These are phyloP conservation scores for Colletotrichum godetiae DNA, from an alignment of 2,329 filamentous ascomycete genomes.

Conservation along the genomic window DNA sequence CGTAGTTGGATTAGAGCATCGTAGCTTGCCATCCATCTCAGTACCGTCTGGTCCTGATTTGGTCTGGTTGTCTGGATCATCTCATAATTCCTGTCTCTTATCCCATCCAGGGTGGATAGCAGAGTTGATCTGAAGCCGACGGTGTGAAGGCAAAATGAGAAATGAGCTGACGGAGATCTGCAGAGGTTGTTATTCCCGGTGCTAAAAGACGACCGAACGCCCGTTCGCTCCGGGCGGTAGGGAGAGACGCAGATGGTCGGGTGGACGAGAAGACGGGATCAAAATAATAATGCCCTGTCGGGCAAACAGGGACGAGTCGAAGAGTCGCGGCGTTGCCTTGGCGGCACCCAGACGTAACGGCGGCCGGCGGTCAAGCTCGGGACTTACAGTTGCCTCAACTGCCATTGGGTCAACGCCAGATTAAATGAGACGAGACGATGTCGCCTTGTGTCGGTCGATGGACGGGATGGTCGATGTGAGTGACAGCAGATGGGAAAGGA, in stretches of 20 bases:
- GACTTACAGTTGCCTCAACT: background rate
- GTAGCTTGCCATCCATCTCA: background rate
- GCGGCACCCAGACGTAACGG: background rate
- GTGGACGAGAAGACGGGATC: background rate
- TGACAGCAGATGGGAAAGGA: background rate
- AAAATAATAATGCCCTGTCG: background rate
- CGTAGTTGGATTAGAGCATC: background rate
- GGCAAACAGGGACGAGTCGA: slow-evolving; percentile 2
- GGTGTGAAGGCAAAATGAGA: background rate
- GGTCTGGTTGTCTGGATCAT: background rate
- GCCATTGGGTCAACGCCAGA: slow-evolving; percentile 3
- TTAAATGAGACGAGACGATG: slow-evolving; percentile 24
- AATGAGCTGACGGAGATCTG: slow-evolving; percentile 4
- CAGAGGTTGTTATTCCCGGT: slow-evolving; percentile 24
- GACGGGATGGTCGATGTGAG: background rate
- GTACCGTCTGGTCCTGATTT: background rate
- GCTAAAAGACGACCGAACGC: background rate
- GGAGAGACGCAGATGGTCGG: slow-evolving; percentile 1
- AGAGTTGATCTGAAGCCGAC: slow-evolving; percentile 1
- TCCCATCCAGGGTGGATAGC: slow-evolving; percentile 4
- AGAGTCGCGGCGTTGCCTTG: background rate
- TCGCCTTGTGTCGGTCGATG: slow-evolving; percentile 5
- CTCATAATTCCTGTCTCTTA: background rate
- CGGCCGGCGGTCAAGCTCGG: background rate
- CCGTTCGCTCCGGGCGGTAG: slow-evolving; percentile 23